Evolutionary conservation across 768 basidiomycete genomes (phyloP).

Genomic region (Kwoniella pini): DNA sequence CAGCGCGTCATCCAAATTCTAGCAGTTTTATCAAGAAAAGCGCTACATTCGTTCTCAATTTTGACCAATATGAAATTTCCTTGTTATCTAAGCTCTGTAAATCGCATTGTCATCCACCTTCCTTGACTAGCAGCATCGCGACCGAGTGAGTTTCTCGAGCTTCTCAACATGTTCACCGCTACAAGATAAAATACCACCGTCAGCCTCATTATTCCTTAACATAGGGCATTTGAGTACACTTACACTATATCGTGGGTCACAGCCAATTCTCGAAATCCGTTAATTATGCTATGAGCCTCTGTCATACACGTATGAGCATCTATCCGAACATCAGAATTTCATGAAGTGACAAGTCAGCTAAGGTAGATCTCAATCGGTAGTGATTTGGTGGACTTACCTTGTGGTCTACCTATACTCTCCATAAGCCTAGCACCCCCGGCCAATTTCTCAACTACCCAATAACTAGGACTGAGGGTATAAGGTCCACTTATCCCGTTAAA

Average conservation of each 20-base stretch:
- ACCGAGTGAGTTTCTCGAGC: not conserved
- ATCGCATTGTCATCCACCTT: no score
- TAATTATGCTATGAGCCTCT: not conserved
- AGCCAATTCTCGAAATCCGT: not conserved
- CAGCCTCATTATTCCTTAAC: not conserved
- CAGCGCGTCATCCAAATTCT: no score
- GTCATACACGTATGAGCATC: not conserved
- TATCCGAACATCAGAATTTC: not conserved
- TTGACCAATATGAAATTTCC: no score
- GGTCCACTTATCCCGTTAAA: conserved; percentile 24
- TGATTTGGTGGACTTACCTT: conserved; percentile 3
- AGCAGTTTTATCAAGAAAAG: no score
- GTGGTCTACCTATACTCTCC: conserved; percentile 7
- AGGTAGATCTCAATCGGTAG: no score
- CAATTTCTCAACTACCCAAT: conserved; percentile 22
- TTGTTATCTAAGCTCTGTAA: no score
- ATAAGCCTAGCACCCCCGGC: conserved; percentile 15
- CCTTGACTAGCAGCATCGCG: not conserved
- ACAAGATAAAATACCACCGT: not conserved
- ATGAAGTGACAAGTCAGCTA: not conserved
- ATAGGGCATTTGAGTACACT: not conserved
- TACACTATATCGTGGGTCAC: not conserved
- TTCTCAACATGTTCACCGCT: conserved; percentile 1
- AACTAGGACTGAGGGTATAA: conserved; percentile 23
- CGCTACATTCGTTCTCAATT: no score